Conservation (phyloP, 2,329 filamentous ascomycete species). For the Scedosporium apiospermum region DNA sequence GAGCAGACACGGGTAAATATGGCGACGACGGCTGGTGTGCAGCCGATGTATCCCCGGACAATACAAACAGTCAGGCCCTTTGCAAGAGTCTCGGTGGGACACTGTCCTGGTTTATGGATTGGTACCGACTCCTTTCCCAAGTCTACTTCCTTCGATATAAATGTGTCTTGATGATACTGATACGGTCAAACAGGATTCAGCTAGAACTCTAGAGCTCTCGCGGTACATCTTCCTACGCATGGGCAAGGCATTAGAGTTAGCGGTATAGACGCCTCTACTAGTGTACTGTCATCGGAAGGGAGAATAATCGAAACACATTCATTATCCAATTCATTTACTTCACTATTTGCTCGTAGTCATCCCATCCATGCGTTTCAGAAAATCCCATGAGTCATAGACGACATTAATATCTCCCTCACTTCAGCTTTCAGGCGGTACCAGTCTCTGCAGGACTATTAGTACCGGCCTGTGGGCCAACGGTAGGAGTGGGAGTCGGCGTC, state of each 20-base stretch:
- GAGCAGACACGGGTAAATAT: slow-evolving; percentile 34
- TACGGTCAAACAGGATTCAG: no score
- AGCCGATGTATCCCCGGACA: slow-evolving; percentile 55
- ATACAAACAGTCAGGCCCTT: slow-evolving; percentile 50
- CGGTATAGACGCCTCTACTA: no score
- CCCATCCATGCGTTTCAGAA: no score
- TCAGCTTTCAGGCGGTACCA: background rate
- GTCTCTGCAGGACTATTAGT: background rate
- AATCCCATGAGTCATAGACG: background rate
- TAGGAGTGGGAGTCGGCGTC: background rate
- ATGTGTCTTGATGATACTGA: no score
- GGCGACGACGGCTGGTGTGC: slow-evolving; percentile 43
- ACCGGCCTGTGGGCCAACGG: background rate
- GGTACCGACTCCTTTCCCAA: slow-evolving; percentile 28
- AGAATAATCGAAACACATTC: no score
- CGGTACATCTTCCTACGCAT: no score
- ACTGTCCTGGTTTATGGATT: slow-evolving; percentile 46
- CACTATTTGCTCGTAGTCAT: no score
- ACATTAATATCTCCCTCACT: no score
- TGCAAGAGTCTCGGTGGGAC: slow-evolving; percentile 52
- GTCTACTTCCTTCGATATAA: background rate
- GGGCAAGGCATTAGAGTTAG: no score
- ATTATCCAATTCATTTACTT: no score
- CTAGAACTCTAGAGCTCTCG: no score
- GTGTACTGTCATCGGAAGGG: no score